Base-by-base conservation (phyloP, 2,329 filamentous ascomycete species). In the Neophaeococcomyces aloes region DNA sequence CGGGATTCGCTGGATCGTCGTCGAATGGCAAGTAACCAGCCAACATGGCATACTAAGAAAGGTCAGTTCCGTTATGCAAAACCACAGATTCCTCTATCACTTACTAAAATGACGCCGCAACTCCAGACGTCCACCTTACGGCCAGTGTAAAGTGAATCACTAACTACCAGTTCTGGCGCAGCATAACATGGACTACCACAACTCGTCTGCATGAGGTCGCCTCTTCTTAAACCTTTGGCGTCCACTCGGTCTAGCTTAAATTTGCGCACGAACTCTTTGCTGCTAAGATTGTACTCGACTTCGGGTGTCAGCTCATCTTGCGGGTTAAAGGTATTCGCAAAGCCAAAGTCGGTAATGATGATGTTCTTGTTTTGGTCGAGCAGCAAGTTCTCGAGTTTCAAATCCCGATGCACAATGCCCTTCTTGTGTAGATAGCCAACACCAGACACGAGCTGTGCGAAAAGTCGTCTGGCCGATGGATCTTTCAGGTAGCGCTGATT, bases 61-160 rank as follows among this genome's bases (percentile, higher is more conserved):
- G 17, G n/a, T 33, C n/a, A 33, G 31, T 13, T 14, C 31, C 23
- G 23, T 7, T 33, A n/a, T 42, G 5, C 17, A 5, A 13, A 33
- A 33, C 7, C 17, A 18, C 13, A 5, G n/a, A 33, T 5, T 33
- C 17, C 5, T 5, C 5, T 31, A 46, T 25, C 23, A 72, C 86
- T 66, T 74, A 95, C 89, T 74, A 98, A 64, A 59, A 98, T 98
- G 30, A 98, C 91, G 66, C 91, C 91, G 61, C 91, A 98, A 64
- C 91, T 96, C 91, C 91, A 98, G 29, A 98, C 91, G 60, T 98
- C 91, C 19, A 98, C 91, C 65, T 98, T 98, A 41, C 89, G 80
- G 36, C 91, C 91, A 2, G 91, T 98, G 65, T 98, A 98, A 6
- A 98, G 69, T 13, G 88, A 94, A 64, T 98, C 91, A 61, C 87